Base-by-base conservation (phyloP, 108 stramenopile species). In the Nannochloropsis oceanica region DNA sequence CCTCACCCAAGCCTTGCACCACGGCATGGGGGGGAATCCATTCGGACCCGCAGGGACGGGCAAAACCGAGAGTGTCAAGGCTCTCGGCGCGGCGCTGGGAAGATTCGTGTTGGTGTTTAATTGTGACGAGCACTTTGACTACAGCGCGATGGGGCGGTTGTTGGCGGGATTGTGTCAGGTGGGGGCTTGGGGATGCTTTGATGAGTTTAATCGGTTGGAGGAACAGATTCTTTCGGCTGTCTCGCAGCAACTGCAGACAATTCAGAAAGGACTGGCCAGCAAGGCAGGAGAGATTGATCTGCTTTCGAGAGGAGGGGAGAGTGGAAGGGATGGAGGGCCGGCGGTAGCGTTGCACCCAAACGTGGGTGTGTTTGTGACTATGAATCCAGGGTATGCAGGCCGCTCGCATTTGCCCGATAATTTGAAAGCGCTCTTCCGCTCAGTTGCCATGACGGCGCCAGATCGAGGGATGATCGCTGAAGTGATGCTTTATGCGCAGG, bases 381-480 rank as follows among this genome's bases (percentile, higher is more conserved):
- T 99, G 97, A 99, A 99, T 89, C 99, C 99, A 43, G 99, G 98
- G 43, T 99, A 99, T 91, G 98, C 97, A 11, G 98, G 99, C n/a
- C 94, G 99, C 79, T 93, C 93, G 80, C 97, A 98, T 87, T 93
- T 99, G 81, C 99, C 99, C 13, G 99, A 99, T 86, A 99, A 98
- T 88, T 91, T 99, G 43, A 99, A 98, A 91, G 94, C 90, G 44
- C 93, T 99, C 18, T 99, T 99, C 92, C 91, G 99, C 20, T 94
- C 98, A 11, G 95, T 98, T 14, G 99, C 99, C 26, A 99, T 99
- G 99, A 95, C 96, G 79, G 91, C 93, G 22, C 99, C 99, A 20
- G 98, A 99, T 89, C 86, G 95, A 22, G 94, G 96, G 83, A 87
- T 97, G 50, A 99, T 99, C 84, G 97, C 99, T 7, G 96, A 97